phyloP scores from a whole-genome alignment of 2,329 filamentous ascomycete genomes.

The Alternaria arbusti region DNA sequence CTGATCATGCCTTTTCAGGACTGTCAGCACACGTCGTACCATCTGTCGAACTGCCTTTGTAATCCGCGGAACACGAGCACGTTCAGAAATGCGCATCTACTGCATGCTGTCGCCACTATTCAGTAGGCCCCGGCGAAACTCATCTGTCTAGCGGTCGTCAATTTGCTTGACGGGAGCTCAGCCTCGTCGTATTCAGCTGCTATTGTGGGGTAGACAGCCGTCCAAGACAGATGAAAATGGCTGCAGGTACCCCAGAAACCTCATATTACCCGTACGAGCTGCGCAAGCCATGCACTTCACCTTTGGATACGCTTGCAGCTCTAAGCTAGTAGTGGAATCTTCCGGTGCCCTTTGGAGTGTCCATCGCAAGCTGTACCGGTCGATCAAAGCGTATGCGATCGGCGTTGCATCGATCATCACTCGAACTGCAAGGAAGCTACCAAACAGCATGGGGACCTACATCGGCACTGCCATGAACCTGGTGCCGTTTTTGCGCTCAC shows the following conservation, averaged over 20 bases:
- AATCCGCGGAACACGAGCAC: neutral
- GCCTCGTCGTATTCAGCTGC: constrained; percentile 5
- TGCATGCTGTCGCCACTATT: neutral
- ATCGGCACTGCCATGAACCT: neutral
- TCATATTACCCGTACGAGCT: constrained; percentile 36
- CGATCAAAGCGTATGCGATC: constrained; percentile 9
- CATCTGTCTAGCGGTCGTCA: neutral
- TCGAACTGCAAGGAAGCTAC: neutral
- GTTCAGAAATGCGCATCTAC: neutral
- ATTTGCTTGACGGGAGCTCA: neutral
- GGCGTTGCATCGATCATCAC: constrained; percentile 9
- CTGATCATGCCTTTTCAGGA: neutral
- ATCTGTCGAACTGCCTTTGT: neutral
- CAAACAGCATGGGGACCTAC: neutral
- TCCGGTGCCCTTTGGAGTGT: neutral
- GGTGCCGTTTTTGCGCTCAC: neutral
- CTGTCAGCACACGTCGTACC: constrained; percentile 5
- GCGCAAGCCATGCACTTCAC: neutral
- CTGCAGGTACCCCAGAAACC: constrained; percentile 9
- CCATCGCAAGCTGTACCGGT: neutral
- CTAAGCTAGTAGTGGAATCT: neutral
- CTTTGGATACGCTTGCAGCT: neutral
- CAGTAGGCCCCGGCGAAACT: neutral
- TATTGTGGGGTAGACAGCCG: constrained; percentile 25
- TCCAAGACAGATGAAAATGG: constrained; percentile 10